Conservation (phyloP, 768 basidiomycete genomes). For the Boletus subcaerulescens region DNA sequence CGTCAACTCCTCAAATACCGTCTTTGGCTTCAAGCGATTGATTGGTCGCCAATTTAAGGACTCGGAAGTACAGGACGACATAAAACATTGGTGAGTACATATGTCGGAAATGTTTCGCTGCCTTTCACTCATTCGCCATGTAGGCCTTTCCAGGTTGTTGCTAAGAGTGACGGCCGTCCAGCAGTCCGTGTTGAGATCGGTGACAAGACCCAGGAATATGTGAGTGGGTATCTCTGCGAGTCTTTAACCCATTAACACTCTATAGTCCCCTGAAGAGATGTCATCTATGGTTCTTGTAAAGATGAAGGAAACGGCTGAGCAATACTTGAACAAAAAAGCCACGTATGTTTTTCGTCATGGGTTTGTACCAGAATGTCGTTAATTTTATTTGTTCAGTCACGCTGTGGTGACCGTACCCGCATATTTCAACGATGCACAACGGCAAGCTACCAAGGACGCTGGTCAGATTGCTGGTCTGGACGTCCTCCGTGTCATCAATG, state of each 20-base stretch:
- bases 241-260: constrained; percentile 11
- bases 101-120: not conserved
- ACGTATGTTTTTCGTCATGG: constrained; percentile 55
- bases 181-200: constrained; percentile 83
- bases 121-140: not conserved
- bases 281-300: constrained; percentile 87
- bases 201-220: constrained; percentile 77
- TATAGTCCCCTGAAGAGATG: constrained; percentile 78
- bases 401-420: constrained; percentile 96
- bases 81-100: constrained; percentile 68
- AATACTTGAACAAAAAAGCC: constrained; percentile 88
- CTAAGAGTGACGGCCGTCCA: constrained; percentile 71
- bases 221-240: constrained; percentile 39
- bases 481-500: constrained; percentile 97
- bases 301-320: constrained; percentile 95
- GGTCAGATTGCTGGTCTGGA: constrained; percentile 97
- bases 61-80: constrained; percentile 90
- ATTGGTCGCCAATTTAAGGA: constrained; percentile 94
- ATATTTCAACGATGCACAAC: constrained; percentile 99
- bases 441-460: constrained; percentile 97
- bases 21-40: constrained; percentile 91
- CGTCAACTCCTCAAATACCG: constrained; percentile 91
- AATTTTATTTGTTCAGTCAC: constrained; percentile 43
- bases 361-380: not conserved
- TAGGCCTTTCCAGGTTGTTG: constrained; percentile 81